These are phyloP conservation scores for Zygnema circumcarinatum DNA, from an alignment of 139 green algal genomes.

Conservation along the genomic window DNA sequence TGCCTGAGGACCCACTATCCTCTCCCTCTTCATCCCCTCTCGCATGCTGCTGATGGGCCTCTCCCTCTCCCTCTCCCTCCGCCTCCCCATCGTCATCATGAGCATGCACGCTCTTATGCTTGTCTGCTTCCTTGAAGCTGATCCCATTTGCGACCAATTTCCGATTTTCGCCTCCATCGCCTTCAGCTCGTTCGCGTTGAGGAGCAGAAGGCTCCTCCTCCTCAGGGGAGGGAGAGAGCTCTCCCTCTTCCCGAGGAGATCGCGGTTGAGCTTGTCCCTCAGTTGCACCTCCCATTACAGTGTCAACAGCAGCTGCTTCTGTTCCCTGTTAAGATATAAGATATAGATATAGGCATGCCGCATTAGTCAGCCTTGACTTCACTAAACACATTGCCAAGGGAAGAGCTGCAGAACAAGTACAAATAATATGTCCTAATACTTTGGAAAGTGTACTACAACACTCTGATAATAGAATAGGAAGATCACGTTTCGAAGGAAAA, in stretches of 20 bases:
- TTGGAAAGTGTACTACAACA: no score
- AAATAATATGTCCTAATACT: no score
- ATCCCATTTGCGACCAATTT: conserved; percentile 16
- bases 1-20: conserved; percentile 5
- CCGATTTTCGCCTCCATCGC: not conserved
- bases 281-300: not conserved
- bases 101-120: conserved; percentile 13
- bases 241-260: not conserved
- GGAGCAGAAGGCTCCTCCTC: not conserved
- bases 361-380: no score
- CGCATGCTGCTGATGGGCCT: conserved; percentile 25
- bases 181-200: not conserved
- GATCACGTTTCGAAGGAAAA: no score
- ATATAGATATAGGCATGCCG: no score
- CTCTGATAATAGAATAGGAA: no score
- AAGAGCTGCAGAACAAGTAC: no score
- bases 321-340: not conserved
- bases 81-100: conserved; percentile 36
- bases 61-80: conserved; percentile 24
- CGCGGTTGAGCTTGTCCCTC: not conserved
- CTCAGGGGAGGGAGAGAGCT: not conserved
- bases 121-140: not conserved
- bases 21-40: conserved; percentile 11
- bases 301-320: not conserved
- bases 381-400: no score